Evolutionary conservation across 1,284 basidiomycete genomes (phyloP).

Genomic region (Stygiomarasmius scandens): DNA sequence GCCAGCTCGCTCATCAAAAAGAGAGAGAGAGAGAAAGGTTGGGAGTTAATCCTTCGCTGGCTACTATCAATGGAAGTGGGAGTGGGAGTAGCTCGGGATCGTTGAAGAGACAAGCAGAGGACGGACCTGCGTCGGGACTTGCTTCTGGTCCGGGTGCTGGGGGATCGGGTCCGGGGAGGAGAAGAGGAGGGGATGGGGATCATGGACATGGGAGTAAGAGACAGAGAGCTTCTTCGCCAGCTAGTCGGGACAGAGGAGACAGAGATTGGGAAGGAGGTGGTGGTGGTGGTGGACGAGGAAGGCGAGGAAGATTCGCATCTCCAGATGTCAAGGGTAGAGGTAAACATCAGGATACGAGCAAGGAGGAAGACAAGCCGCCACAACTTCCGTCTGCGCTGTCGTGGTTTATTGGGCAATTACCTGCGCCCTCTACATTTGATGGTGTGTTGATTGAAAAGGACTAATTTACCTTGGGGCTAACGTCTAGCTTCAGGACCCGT

Average conservation of each 20-base stretch:
- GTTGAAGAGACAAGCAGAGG: conserved; percentile 52
- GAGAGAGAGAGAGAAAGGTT: conserved; percentile 37
- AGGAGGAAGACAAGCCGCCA: conserved; percentile 53
- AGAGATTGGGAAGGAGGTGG: conserved; percentile 34
- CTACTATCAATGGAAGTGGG: neutral
- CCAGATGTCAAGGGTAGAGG: conserved; percentile 2
- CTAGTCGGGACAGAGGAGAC: conserved; percentile 26
- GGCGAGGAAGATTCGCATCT: conserved; percentile 40
- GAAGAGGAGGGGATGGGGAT: conserved; percentile 25
- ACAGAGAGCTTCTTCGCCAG: conserved; percentile 21
- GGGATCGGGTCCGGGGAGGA: conserved; percentile 43
- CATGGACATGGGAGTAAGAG: conserved; percentile 11
- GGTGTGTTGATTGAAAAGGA: conserved; percentile 55
- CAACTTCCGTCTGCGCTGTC: conserved; percentile 71
- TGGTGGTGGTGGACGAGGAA: conserved; percentile 20
- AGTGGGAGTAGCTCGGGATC: neutral
- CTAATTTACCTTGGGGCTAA: conserved; percentile 17
- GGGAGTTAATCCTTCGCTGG: neutral
- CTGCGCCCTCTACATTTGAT: conserved; percentile 73
- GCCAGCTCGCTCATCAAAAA: conserved; percentile 12
- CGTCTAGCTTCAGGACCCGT: conserved; percentile 64
- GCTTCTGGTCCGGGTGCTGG: conserved; percentile 40
- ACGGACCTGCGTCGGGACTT: conserved; percentile 50
- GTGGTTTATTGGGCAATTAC: conserved; percentile 83
- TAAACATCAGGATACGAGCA: conserved; percentile 41